Conservation (phyloP, 495 filamentous ascomycete species). For the Penicillium atrosanguineum region DNA sequence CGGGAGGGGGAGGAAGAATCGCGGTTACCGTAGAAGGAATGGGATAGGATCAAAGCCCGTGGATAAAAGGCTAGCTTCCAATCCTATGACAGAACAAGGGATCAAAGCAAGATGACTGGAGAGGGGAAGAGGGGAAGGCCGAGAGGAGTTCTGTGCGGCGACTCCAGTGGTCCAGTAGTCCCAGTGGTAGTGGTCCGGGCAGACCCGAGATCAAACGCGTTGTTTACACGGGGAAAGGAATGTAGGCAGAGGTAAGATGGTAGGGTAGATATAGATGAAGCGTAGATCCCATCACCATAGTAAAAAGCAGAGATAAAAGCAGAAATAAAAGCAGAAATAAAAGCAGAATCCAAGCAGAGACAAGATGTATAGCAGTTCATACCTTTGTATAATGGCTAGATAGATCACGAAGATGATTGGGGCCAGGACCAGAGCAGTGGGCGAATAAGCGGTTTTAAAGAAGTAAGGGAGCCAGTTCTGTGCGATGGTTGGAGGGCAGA, state of each 20-base stretch:
- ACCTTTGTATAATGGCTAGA: not conserved
- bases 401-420: constrained; percentile 5
- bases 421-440: constrained; percentile 1
- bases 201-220: constrained; percentile 21
- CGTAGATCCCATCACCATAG: not conserved
- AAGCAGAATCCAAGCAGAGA: not conserved
- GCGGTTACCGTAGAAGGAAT: constrained; percentile 2
- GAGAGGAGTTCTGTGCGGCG: constrained; percentile 10
- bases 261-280: not conserved
- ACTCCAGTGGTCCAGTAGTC: not conserved
- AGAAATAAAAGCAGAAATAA: not conserved
- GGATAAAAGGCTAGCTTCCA: constrained; percentile 19
- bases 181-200: constrained; percentile 24
- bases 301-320: not conserved
- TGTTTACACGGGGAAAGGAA: constrained; percentile 14
- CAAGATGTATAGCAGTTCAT: not conserved
- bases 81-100: constrained; percentile 20
- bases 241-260: not conserved
- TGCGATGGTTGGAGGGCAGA: constrained; percentile 32
- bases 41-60: constrained; percentile 1
- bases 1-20: constrained; percentile 4
- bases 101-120: constrained; percentile 32
- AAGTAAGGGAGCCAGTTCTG: constrained; percentile 23
- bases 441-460: constrained; percentile 9
- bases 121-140: constrained; percentile 8